Conservation (phyloP, 192 early-diverging fungal genomes). For the Thamnidium elegans region DNA sequence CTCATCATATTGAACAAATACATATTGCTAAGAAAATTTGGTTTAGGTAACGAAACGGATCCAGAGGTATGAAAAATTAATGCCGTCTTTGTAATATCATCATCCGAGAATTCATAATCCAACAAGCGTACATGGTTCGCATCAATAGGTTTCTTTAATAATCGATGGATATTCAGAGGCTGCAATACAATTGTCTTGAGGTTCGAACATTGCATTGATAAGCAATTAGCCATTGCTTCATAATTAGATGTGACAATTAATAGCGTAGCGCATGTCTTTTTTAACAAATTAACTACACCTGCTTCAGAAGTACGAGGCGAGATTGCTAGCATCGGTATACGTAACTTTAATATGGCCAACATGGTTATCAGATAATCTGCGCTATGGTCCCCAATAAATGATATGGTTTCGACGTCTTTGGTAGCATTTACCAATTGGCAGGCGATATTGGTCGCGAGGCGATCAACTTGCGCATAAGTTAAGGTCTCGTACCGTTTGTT, state of each 20-base stretch:
- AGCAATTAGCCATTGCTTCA: neutral
- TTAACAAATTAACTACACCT: conserved; percentile 12
- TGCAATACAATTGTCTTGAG: too few relatives aligned
- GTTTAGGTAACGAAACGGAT: too few relatives aligned
- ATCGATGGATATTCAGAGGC: too few relatives aligned
- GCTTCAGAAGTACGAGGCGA: conserved; percentile 21
- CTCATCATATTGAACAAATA: neutral
- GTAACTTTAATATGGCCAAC: conserved; percentile 15
- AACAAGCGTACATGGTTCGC: too few relatives aligned
- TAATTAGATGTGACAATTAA: conserved; percentile 3
- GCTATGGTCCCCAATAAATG: conserved; percentile 9
- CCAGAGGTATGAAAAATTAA: too few relatives aligned
- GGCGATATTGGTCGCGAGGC: conserved; percentile 14
- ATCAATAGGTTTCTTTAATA: too few relatives aligned
- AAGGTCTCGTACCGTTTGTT: neutral
- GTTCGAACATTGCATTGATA: too few relatives aligned
- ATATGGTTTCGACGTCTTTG: neutral
- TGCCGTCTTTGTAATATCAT: too few relatives aligned
- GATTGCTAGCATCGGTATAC: neutral
- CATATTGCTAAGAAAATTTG: too few relatives aligned
- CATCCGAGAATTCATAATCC: too few relatives aligned
- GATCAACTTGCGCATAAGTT: conserved; percentile 17
- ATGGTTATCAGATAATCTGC: conserved; percentile 4
- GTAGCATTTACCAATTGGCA: neutral
- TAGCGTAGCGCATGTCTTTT: conserved; percentile 7